These are phyloP conservation scores for Hygrophoropsis aurantiaca DNA, from an alignment of 768 basidiomycete genomes.

Conservation along the genomic window DNA sequence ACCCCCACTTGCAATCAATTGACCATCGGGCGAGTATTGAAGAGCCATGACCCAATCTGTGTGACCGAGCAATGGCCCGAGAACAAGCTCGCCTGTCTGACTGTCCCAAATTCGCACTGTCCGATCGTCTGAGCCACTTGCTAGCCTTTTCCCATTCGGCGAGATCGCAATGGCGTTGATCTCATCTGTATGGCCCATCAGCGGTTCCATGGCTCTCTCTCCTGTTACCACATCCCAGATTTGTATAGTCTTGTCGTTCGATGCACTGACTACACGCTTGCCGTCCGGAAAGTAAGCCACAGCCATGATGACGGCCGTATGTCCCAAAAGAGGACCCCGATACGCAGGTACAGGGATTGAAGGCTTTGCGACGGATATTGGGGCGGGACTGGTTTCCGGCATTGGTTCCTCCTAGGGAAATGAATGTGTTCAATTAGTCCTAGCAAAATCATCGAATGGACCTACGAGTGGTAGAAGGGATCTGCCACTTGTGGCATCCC, in stretches of 20 bases:
- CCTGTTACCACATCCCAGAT: conserved; percentile 31
- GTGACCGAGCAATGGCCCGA: background rate
- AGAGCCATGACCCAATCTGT: background rate
- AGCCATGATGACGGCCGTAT: background rate
- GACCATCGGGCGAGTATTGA: conserved; percentile 9
- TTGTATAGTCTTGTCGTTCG: conserved; percentile 31
- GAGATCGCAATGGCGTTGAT: conserved; percentile 29
- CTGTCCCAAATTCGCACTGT: conserved; percentile 28
- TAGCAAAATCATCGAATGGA: conserved; percentile 8
- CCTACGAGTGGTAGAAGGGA: too few species aligned
- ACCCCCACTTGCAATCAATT: conserved; percentile 4
- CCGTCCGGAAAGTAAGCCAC: conserved; percentile 8
- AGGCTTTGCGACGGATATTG: too few species aligned
- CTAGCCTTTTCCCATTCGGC: conserved; percentile 23
- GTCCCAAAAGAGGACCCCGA: conserved; percentile 4
- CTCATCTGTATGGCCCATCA: conserved; percentile 28
- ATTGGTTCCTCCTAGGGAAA: too few species aligned
- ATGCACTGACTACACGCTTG: conserved; percentile 1
- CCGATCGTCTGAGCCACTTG: conserved; percentile 28
- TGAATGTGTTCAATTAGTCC: too few species aligned
- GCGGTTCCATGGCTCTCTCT: conserved; percentile 21
- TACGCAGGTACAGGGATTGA: conserved; percentile 14
- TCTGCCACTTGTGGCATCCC: conserved; percentile 6
- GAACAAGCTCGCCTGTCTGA: conserved; percentile 10
- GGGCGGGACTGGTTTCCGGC: too few species aligned